Conservation (phyloP, 2,329 filamentous ascomycete genomes). For the Ophiostoma quercus region DNA sequence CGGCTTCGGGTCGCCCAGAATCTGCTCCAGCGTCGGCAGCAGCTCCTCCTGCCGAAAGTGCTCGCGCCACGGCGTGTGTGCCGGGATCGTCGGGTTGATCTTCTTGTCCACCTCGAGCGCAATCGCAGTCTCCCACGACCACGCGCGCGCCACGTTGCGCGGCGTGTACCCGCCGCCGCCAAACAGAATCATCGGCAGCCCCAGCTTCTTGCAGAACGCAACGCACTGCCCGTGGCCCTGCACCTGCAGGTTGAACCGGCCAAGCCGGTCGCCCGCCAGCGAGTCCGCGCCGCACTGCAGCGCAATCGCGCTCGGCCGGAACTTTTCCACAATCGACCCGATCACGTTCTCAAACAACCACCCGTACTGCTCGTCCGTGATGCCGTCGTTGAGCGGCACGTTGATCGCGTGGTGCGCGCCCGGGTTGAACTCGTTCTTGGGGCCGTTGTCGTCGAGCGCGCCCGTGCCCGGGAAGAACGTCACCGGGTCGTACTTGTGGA, state of each 20-base stretch:
- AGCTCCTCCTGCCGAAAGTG: constrained; percentile 86
- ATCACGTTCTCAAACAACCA: constrained; percentile 79
- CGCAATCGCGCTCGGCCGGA: constrained; percentile 85
- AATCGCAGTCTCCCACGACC: constrained; percentile 94
- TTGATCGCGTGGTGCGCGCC: constrained; percentile 88
- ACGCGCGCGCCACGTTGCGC: constrained; percentile 90
- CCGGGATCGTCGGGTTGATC: constrained; percentile 67
- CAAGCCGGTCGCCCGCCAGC: constrained; percentile 84
- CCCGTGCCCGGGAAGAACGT: constrained; percentile 89
- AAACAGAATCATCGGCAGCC: constrained; percentile 79
- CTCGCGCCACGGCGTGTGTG: constrained; percentile 76
- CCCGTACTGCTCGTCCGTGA: constrained; percentile 84
- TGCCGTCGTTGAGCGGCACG: constrained; percentile 82
- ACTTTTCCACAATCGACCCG: constrained; percentile 70
- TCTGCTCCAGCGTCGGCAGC: constrained; percentile 77
- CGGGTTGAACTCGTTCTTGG: constrained; percentile 73
- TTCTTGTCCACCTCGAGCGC: constrained; percentile 69
- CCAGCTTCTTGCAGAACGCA: constrained; percentile 75
- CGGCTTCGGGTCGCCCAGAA: constrained; percentile 60
- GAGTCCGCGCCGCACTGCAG: constrained; percentile 95
- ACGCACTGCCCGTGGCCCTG: constrained; percentile 90
- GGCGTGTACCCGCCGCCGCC: constrained; percentile 96
- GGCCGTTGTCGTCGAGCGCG: constrained; percentile 78
- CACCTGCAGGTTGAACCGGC: constrained; percentile 95
- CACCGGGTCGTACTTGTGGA: constrained; percentile 87